Evolutionary conservation across 768 basidiomycete genomes (phyloP), one percentile per base, ranked within the genome.

Genomic region (Porphyrellus cyaneotinctus): DNA sequence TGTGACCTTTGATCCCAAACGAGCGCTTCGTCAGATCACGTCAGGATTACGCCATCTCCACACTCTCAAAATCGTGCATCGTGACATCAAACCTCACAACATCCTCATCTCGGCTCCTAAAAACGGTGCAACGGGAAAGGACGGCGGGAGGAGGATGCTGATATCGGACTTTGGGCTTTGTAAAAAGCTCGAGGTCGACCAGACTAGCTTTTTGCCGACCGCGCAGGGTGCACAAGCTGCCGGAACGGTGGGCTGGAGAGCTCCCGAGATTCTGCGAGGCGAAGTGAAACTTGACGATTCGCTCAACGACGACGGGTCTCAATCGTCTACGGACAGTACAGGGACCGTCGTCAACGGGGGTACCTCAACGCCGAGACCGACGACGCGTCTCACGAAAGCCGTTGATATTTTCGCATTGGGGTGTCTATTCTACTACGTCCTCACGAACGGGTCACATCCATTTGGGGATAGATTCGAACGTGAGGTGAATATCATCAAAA

Each of bases 41-140:
- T 80, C 84, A 30, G 97, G 97, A 15, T 70, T 99, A 57, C 79
- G 86, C 48, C 94, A 98, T 70, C 76, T 99, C 11, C 95, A 98
- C 67, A 87, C 82, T 9, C 81, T 98, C 62, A 97, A 95, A 71
- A 88, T 98, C 52, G 84, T 97, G n/a, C 95, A 98, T 72, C 83
- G 95, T 30, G 95, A 98, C 68, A 97, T 99, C 71, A 99, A 99
- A 64, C 95, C 95, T 6, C 95, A 95, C 69, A 99, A 99, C 64
- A 97, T 99, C 50, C 81, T 99, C 14, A 79, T 98, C 12, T 91
- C 91, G 14, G 75, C 74, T 14, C 80, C 82, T 3, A 88, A 87
- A 62, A 77, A 75, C 45, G 80, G 77, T 17, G 73, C 71, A 10
- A 46, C 36, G 30, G 72, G 71, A 55, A 72, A 64, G 63, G 73